phyloP scores from a whole-genome alignment of 352 stramenopile species.

The Globisporangium orthogonon region DNA sequence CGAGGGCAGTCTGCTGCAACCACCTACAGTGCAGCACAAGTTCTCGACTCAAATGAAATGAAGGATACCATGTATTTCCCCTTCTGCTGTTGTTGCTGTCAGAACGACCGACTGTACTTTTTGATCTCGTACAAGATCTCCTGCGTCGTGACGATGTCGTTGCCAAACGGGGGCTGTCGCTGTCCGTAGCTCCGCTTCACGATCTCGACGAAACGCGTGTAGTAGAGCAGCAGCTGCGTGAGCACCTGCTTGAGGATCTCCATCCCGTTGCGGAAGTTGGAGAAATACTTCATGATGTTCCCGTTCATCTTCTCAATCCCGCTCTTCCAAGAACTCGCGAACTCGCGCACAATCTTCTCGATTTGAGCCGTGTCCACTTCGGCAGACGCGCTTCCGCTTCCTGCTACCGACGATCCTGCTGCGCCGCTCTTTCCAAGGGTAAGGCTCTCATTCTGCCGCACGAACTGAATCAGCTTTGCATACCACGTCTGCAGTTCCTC shows the following conservation, averaged over 20 bases:
- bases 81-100: not conserved
- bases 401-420: not conserved
- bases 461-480: slow-evolving; percentile 96
- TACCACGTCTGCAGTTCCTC: slow-evolving; percentile 93
- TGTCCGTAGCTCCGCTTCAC: slow-evolving; percentile 89
- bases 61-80: not conserved
- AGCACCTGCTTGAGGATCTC: slow-evolving; percentile 99
- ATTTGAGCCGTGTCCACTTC: slow-evolving; percentile 88
- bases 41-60: not conserved
- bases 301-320: slow-evolving; percentile 97
- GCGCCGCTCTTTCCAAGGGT: slow-evolving; percentile 30
- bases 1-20: not conserved
- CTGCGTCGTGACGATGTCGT: slow-evolving; percentile 93
- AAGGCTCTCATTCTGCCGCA: slow-evolving; percentile 91
- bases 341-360: slow-evolving; percentile 94
- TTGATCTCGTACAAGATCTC: slow-evolving; percentile 98
- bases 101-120: slow-evolving; percentile 94
- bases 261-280: slow-evolving; percentile 98
- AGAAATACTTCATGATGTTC: slow-evolving; percentile 97
- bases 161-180: slow-evolving; percentile 75
- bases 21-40: not conserved
- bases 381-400: not conserved
- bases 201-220: slow-evolving; percentile 97
- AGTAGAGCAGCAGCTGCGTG: slow-evolving; percentile 97
- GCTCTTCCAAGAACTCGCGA: slow-evolving; percentile 93